phyloP scores from a whole-genome alignment of 2,329 filamentous ascomycete genomes.

The Claviceps paspali region DNA sequence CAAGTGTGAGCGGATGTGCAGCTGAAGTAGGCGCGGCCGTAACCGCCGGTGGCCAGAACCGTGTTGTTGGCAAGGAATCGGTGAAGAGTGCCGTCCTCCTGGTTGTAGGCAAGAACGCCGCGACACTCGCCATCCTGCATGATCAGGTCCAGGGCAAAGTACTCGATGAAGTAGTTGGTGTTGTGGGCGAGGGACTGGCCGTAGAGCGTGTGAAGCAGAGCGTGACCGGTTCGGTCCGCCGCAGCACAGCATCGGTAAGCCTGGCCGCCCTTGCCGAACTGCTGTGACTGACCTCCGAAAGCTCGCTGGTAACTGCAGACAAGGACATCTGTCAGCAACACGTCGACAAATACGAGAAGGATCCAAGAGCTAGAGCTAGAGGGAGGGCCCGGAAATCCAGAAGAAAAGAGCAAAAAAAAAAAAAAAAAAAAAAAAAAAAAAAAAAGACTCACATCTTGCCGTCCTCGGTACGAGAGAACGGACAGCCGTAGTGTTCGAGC shows the following conservation, averaged over 20 bases:
- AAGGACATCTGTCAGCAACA: background rate
- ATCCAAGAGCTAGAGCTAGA: too few relatives aligned
- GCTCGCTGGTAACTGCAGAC: constrained; percentile 77
- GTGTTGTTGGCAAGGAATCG: constrained; percentile 95
- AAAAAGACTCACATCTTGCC: constrained; percentile 61
- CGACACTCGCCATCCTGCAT: constrained; percentile 97
- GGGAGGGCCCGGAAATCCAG: too few relatives aligned
- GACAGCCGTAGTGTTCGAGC: constrained; percentile 93
- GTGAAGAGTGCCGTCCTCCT: constrained; percentile 95
- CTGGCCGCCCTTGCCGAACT: constrained; percentile 92
- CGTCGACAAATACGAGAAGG: background rate
- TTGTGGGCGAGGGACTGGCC: constrained; percentile 94
- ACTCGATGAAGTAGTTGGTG: constrained; percentile 99
- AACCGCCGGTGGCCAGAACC: constrained; percentile 90
- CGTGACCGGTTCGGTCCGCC: constrained; percentile 92
- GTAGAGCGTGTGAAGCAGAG: constrained; percentile 94
- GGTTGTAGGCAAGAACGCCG: constrained; percentile 94
- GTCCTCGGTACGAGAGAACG: constrained; percentile 91
- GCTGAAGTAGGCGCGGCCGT: constrained; percentile 95
- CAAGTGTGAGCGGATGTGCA: constrained; percentile 97
- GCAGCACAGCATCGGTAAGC: constrained; percentile 95
- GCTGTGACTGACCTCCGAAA: constrained; percentile 92
- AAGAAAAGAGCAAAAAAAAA: too few relatives aligned
- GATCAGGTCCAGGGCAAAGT: constrained; percentile 90
- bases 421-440: too few relatives aligned